phyloP scores from a whole-genome alignment of 1,284 basidiomycete species.

The Ustilago loliicola region DNA sequence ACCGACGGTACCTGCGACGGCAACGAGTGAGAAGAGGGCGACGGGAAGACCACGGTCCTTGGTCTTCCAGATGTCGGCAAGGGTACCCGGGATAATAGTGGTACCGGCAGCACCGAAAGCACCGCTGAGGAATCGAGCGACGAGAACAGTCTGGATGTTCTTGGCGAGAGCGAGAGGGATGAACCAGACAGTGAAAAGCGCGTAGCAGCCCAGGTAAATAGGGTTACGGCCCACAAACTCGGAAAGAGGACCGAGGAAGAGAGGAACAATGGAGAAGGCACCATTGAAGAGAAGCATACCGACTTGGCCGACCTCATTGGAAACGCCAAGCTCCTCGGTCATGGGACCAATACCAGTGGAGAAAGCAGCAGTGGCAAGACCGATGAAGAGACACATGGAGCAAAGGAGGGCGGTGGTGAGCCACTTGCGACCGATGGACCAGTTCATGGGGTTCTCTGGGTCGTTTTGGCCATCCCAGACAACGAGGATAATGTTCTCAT shows the following conservation, averaged over 20 bases:
- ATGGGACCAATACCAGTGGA: slow-evolving; percentile 64
- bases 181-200: slow-evolving; percentile 67
- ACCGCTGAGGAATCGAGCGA: slow-evolving; percentile 68
- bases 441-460: slow-evolving; percentile 63
- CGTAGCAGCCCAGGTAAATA: slow-evolving; percentile 68
- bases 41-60: slow-evolving; percentile 66
- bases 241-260: slow-evolving; percentile 69
- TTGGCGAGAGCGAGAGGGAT: slow-evolving; percentile 65
- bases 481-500: slow-evolving; percentile 61
- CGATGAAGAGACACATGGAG: slow-evolving; percentile 66
- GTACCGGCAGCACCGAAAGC: slow-evolving; percentile 68
- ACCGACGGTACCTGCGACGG: slow-evolving; percentile 64
- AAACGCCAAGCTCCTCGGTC: slow-evolving; percentile 65
- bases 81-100: slow-evolving; percentile 53
- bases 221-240: slow-evolving; percentile 68
- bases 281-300: slow-evolving; percentile 69
- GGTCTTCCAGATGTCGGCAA: slow-evolving; percentile 66
- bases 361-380: slow-evolving; percentile 69
- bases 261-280: slow-evolving; percentile 57
- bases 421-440: slow-evolving; percentile 56
- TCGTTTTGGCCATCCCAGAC: slow-evolving; percentile 60
- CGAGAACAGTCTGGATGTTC: slow-evolving; percentile 68
- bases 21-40: slow-evolving; percentile 69
- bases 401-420: slow-evolving; percentile 62
- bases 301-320: slow-evolving; percentile 65